These are phyloP conservation scores for Gyromitra esculenta DNA, from an alignment of 2,329 filamentous ascomycete species.

Conservation along the genomic window DNA sequence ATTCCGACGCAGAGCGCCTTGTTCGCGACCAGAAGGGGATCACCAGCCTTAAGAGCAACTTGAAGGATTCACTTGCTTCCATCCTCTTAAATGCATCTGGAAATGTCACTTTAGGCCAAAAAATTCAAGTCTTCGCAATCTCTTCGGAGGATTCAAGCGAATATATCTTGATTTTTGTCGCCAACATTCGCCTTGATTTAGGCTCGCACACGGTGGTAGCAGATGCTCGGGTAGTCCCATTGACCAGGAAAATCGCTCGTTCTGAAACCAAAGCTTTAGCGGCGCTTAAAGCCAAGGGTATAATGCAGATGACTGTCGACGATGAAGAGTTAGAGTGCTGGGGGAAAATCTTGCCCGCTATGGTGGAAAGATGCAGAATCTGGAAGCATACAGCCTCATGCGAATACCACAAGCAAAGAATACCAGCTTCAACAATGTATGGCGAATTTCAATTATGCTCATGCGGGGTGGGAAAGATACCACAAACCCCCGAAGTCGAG, in stretches of 20 bases:
- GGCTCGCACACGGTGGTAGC: constrained; percentile 57
- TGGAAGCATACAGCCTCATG: constrained; percentile 61
- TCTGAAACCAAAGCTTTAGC: constrained; percentile 18
- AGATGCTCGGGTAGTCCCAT: constrained; percentile 59
- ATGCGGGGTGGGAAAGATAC: constrained; percentile 59
- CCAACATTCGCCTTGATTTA: constrained; percentile 58
- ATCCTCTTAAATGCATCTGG: constrained; percentile 50
- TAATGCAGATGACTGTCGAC: constrained; percentile 53
- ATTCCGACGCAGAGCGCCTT: constrained; percentile 52
- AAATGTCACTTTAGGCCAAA: background rate
- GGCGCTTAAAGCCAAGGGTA: background rate
- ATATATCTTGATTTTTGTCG: constrained; percentile 55
- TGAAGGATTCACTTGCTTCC: constrained; percentile 57
- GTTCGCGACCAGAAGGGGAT: constrained; percentile 21
- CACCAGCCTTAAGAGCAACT: constrained; percentile 43
- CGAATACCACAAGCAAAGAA: constrained; percentile 57
- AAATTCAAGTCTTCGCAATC: constrained; percentile 30
- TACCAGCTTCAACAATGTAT: constrained; percentile 56
- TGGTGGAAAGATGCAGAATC: constrained; percentile 60
- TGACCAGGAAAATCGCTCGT: constrained; percentile 53
- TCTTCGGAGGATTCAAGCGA: background rate
- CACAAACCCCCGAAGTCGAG: constrained; percentile 41
- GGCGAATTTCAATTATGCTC: constrained; percentile 58
- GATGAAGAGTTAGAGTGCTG: constrained; percentile 58
- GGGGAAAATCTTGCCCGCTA: constrained; percentile 59